Evolutionary conservation across 495 filamentous ascomycete genomes (phyloP), one percentile per base, ranked within the genome.

Genomic region (Penicillium coprophilum): DNA sequence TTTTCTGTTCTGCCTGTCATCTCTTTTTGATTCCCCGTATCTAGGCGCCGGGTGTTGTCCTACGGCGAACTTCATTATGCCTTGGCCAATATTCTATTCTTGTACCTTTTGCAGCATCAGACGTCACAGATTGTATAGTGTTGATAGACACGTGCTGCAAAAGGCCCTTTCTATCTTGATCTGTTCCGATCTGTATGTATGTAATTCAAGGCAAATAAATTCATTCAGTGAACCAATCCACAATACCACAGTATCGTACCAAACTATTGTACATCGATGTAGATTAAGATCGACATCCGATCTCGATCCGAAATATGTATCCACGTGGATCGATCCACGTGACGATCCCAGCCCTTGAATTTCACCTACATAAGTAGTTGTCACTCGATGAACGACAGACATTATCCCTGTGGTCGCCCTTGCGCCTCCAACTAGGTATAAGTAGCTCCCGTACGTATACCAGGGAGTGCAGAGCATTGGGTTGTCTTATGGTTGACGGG

Each of bases 21-120:
- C 19, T 46, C 48, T 27, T 49, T 52, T 66, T 58, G 61, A 66
- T 66, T 68, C 63, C 65, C 62, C 57, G 46, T 63, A 34, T 56
- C 40, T 34, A 57, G 56, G 60, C 53, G 27, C 46, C 53, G 59
- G 38, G 28, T 43, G 1, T 54, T 34, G 8, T 46, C 24, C 24
- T 39, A 24, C 48, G 50, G 13, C 43, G 24, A 47, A 39, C 8
- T 44, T 31, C 44, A 53, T 34, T 49, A 36, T 56, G 47, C 31
- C 46, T 51, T 30, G 47, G 31, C 34, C 47, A 24, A 52, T 31
- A 12, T 28, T 36, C 20, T 17, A 27, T 34, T 38, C 46, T 43
- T 31, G 36, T 41, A 41, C 49, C 31, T 46, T 46, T 23, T 46
- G 52, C 41, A 54, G 52, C 43, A 54, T 40, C 44, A 34, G 52